Percentiles rank a stretch among this genome's conserved stretches.
phyloP scores from a whole-genome alignment of 305 asterid species.

The Fraxinus velutina region DNA sequence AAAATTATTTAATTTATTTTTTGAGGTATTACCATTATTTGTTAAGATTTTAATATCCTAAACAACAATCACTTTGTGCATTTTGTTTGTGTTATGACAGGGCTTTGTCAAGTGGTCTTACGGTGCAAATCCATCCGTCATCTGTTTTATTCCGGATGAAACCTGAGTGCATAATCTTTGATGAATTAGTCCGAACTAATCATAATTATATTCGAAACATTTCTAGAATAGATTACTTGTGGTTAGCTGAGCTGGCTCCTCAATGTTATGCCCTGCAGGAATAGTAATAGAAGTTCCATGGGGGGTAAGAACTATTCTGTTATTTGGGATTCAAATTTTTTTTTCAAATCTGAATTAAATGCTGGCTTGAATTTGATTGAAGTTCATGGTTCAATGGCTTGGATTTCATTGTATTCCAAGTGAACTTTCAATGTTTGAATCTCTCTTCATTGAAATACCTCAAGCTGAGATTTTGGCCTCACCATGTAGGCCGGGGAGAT shows the following conservation, averaged over 20 bases:
- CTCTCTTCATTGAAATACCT: background rate
- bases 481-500: background rate
- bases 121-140: slow-evolving; percentile 83
- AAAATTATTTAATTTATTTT: background rate
- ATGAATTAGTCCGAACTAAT: background rate
- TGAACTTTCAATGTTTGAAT: background rate
- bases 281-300: slow-evolving; percentile 24
- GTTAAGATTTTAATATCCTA: slow-evolving; percentile 12
- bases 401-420: background rate
- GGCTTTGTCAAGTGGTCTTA: slow-evolving; percentile 77
- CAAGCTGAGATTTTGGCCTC: background rate
- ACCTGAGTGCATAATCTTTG: slow-evolving; percentile 77
- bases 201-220: background rate
- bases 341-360: background rate
- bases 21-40: background rate
- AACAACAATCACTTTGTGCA: background rate
- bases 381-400: background rate
- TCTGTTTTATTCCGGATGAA: slow-evolving; percentile 67
- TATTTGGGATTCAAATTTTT: background rate
- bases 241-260: slow-evolving; percentile 82
- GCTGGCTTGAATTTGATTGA: slow-evolving; percentile 4
- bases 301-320: background rate
- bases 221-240: background rate
- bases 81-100: slow-evolving; percentile 35
- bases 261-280: slow-evolving; percentile 58